Base-by-base conservation (phyloP, 2,329 filamentous ascomycete species). In the Calonectria pauciramosa region DNA sequence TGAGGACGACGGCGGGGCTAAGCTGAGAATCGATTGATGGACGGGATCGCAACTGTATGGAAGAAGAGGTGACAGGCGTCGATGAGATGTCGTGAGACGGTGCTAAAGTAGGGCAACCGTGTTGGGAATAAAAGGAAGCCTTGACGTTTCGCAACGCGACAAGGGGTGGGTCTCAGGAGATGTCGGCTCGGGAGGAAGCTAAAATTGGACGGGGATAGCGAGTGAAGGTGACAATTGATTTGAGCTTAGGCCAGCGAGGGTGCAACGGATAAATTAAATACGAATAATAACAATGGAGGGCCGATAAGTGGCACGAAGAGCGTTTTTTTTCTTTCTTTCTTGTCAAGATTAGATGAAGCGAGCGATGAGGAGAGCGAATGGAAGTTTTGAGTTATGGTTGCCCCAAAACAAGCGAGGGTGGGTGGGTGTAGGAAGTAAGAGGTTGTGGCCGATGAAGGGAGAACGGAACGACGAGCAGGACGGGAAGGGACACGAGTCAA, bases 401-500 rank as follows among this genome's bases (percentile, higher is more conserved):
- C 34, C 56, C 70, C 65, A 59, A 71, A 71, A 68, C 59, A 41
- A 51, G 36, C 44, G 64, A 59, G 23, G 36, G 56, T 63, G 56
- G 56, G 56, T 63, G 56, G 10, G 26, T 23, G 56, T 28, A 49
- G 34, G 52, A 51, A 60, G 56, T 26, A 51, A 47, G 41, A 47
- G 51, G 36, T 38, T 28, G 60, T 60, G 60, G 51, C 41, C 54
- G 66, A 28, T 65, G 54, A 56, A 71, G 54, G 47, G 54, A n/a
- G 30, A 30, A 47, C 41, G 44, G n/a, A 26, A 74, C 36, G 68
- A 65, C 34, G 8, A 49, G 38, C 26, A 67, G 47, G 71, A 41
- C 59, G 41, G 54, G 63, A 30, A 56, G 72, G 56, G 70, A 80
- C 77, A 79, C 77, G 78, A 80, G 76, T 71, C 69, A 60, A 63